phyloP scores from a whole-genome alignment of 768 basidiomycete genomes.

The Rhodotorula paludigena region DNA sequence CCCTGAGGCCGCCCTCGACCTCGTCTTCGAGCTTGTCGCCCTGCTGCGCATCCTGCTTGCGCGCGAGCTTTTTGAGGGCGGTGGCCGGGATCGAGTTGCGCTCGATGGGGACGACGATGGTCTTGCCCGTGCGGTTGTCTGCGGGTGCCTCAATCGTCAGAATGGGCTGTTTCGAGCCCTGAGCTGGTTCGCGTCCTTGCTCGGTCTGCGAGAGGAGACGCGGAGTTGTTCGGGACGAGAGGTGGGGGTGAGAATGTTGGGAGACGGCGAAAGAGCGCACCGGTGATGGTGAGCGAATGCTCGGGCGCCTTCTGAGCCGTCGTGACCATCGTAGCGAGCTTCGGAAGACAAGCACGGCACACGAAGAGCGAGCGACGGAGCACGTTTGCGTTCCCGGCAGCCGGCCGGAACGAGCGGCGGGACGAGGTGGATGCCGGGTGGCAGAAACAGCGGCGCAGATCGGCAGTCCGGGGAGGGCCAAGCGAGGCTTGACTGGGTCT shows the following conservation, averaged over 20 bases:
- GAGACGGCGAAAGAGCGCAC: neutral
- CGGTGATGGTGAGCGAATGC: constrained; percentile 29
- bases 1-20: constrained; percentile 28
- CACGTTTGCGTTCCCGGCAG: too few species aligned
- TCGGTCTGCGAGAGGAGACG: neutral
- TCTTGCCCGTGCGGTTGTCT: constrained; percentile 81
- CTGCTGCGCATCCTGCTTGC: constrained; percentile 39
- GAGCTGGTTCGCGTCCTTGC: too few species aligned
- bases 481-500: too few species aligned
- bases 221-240: neutral
- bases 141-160: too few species aligned
- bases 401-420: too few species aligned
- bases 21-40: constrained; percentile 36
- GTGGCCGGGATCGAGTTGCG: constrained; percentile 76
- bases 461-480: too few species aligned
- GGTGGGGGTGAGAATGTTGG: neutral
- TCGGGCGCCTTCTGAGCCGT: neutral
- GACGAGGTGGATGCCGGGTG: too few species aligned
- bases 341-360: neutral
- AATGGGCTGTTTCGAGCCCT: too few species aligned
- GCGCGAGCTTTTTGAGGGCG: constrained; percentile 69
- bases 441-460: constrained; percentile 5
- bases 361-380: too few species aligned
- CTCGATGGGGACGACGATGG: constrained; percentile 65
- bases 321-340: neutral